Conservation (phyloP, 2,329 filamentous ascomycete species). For the Aureobasidium lini region DNA sequence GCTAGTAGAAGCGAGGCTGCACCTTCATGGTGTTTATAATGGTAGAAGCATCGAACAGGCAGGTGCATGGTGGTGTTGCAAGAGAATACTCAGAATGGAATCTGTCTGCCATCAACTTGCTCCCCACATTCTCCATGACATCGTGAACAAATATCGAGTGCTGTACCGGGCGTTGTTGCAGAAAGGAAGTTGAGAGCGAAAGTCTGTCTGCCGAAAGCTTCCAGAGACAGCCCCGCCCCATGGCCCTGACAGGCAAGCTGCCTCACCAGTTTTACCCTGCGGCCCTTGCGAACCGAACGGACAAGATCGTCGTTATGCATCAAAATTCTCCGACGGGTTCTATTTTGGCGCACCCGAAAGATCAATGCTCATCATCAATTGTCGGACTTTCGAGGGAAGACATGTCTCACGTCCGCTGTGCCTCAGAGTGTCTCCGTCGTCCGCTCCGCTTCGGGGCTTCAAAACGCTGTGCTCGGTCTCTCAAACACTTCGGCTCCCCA, state of each 20-base stretch:
- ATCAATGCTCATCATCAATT: slow-evolving; percentile 9
- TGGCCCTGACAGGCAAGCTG: not conserved
- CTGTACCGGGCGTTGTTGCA: not conserved
- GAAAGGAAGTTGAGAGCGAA: not conserved
- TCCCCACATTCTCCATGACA: not conserved
- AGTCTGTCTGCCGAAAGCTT: not conserved
- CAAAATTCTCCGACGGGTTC: slow-evolving; percentile 7
- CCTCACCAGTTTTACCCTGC: slow-evolving; percentile 3
- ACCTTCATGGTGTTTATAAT: slow-evolving; percentile 7
- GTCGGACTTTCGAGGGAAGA: slow-evolving; percentile 5
- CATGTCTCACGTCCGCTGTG: slow-evolving; percentile 5
- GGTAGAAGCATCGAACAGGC: not conserved
- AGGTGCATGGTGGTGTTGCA: not conserved
- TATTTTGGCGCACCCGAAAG: slow-evolving; percentile 9
- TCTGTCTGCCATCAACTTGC: not conserved
- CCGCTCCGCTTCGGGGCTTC: slow-evolving; percentile 9
- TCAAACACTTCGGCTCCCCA: slow-evolving; percentile 13
- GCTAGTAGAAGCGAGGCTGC: not conserved
- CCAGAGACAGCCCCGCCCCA: slow-evolving; percentile 1
- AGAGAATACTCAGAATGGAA: slow-evolving; percentile 4
- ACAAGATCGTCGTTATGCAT: slow-evolving; percentile 11
- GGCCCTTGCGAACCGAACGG: slow-evolving; percentile 7
- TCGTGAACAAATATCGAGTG: not conserved
- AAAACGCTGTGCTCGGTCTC: slow-evolving; percentile 8
- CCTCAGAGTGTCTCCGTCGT: not conserved